Evolutionary conservation across 2,329 filamentous ascomycete genomes (phyloP), one percentile per base, ranked within the genome.

Genomic region (Exophiala phaeomuriformis): DNA sequence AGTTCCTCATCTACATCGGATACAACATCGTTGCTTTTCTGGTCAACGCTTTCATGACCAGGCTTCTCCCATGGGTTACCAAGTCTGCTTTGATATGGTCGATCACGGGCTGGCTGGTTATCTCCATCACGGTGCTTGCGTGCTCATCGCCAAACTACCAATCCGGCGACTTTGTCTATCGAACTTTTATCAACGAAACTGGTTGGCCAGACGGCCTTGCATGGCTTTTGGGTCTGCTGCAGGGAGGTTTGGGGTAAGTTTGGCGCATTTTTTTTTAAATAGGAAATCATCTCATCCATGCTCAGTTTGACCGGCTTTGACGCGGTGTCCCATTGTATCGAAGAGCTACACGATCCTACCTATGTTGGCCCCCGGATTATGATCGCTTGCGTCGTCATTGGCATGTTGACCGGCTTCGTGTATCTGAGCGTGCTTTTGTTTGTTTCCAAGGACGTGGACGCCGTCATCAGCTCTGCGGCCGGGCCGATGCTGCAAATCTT

Each of bases 1-100:
- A 86, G 59, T 88, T 88, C 67, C 71, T 88, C 30, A 83, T 88
- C 45, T 88, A 88, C 67, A 75, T 85, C 42, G 83, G 68, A 4
- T 84, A 82, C 64, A 83, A 80, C 4, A 53, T 82, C 27, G 68
- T 78, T 10, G 81, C 81, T 2, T 80, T 87, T 54, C 52, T 79
- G 45, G 71, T 87, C 67, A 88, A 88, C 58, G 78, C 81, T 1
- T 84, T 87, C 59, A 72, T 77, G 64, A 84, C 81, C 61, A 70
- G 73, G 2, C 63, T 82, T 2, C 72, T 89, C 2, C 84, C 85
- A 0, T 74, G 77, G 8, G 73, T 88, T 60, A 88, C 83, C 64
- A 82, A 85, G 65, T 75, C 76, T 12, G 85, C 85, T 1, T 85
- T 89, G 60, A 76, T 82, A 47, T 89, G 85, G 85, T 85, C 81